Conservation (phyloP, 257 asterid species). For the Verbascum thapsus region DNA sequence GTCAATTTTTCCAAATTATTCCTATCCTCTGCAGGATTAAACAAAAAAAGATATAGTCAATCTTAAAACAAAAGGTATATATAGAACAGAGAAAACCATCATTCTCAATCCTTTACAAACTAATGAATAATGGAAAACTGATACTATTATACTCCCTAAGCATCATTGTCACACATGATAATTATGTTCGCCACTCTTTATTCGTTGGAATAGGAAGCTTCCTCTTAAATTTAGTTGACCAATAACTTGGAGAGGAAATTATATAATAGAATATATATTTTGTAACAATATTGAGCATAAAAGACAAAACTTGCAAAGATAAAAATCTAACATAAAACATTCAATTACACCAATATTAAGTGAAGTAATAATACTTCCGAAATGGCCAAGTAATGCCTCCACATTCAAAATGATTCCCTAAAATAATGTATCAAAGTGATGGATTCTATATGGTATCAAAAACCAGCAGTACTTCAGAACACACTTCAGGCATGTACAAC, state of each 20-base stretch:
- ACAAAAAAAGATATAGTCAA: conserved; percentile 23
- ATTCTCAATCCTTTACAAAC: conserved; percentile 10
- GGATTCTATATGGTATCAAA: not conserved
- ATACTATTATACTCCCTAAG: not conserved
- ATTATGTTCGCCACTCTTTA: conserved; percentile 8
- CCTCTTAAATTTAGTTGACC: too few relatives aligned
- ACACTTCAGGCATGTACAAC: not conserved
- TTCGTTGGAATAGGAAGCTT: conserved; percentile 2
- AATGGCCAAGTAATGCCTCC: conserved; percentile 4
- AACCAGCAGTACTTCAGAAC: not conserved
- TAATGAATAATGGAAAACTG: not conserved
- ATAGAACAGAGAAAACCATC: conserved; percentile 10
- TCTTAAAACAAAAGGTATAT: not conserved
- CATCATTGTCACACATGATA: not conserved
- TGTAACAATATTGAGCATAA: too few relatives aligned
- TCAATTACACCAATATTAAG: conserved; percentile 12
- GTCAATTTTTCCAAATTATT: conserved; percentile 96
- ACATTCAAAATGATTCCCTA: conserved; percentile 10
- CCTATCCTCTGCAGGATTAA: conserved; percentile 79
- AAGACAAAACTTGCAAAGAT: too few relatives aligned
- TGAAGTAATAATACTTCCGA: conserved; percentile 23
- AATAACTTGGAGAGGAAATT: too few relatives aligned
- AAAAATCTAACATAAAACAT: not conserved
- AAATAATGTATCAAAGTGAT: not conserved
- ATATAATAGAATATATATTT: too few relatives aligned